phyloP scores from a whole-genome alignment of 73 alveolate species.

The Paraurostyla sp. region DNA sequence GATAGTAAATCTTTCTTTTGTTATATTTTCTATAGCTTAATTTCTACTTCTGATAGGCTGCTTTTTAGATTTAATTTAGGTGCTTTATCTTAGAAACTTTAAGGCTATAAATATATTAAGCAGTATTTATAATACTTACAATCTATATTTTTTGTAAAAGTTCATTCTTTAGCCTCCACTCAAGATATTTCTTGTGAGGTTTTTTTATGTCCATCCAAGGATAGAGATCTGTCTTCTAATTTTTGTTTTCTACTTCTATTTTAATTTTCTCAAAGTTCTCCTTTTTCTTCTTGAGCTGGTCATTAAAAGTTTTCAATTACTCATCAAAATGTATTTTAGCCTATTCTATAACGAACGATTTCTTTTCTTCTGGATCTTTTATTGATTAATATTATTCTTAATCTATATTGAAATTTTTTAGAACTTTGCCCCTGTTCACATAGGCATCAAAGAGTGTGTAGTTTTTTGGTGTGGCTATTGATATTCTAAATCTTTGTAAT shows the following conservation, averaged over 20 bases:
- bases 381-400: neutral
- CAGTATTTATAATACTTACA: neutral
- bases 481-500: too few relatives aligned
- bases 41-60: conserved; percentile 20
- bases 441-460: neutral
- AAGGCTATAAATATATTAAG: conserved; percentile 1
- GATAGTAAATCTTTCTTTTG: neutral
- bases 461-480: neutral
- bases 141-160: neutral
- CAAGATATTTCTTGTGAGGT: conserved; percentile 15
- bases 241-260: neutral
- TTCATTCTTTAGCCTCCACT: conserved; percentile 42
- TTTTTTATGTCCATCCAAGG: conserved; percentile 18
- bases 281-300: neutral
- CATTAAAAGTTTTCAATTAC: neutral
- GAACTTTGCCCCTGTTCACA: conserved; percentile 23
- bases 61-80: neutral
- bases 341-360: neutral
- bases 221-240: neutral
- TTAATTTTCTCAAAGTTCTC: neutral
- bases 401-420: conserved; percentile 14
- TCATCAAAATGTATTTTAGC: neutral
- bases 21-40: neutral
- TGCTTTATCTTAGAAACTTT: neutral
- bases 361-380: neutral